phyloP scores from a whole-genome alignment of 768 basidiomycete genomes.

The Boletus sp. region DNA sequence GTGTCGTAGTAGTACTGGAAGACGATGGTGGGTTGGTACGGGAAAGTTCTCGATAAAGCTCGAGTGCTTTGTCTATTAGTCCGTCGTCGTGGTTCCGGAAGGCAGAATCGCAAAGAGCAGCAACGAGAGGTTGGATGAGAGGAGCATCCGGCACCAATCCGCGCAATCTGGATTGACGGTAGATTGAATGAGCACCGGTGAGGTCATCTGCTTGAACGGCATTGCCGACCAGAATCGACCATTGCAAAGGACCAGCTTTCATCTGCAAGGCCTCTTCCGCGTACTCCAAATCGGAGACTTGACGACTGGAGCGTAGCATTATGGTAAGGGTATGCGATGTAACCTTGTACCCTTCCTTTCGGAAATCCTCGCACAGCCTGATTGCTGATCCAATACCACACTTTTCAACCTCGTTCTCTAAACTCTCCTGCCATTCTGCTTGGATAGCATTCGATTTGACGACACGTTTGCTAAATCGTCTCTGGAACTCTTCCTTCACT shows the following conservation, averaged over 20 bases:
- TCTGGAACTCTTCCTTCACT: slow-evolving; percentile 38
- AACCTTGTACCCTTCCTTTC: slow-evolving; percentile 32
- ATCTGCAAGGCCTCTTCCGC: slow-evolving; percentile 42
- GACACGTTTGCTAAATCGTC: slow-evolving; percentile 29
- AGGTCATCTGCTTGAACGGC: slow-evolving; percentile 38
- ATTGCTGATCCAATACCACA: slow-evolving; percentile 36
- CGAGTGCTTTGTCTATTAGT: slow-evolving; percentile 51
- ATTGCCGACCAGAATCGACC: slow-evolving; percentile 56
- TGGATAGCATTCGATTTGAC: slow-evolving; percentile 25
- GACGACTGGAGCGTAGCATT: slow-evolving; percentile 42
- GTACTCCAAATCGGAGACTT: slow-evolving; percentile 39
- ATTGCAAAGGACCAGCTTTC: slow-evolving; percentile 42
- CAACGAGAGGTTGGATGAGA: slow-evolving; percentile 55
- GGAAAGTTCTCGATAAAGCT: slow-evolving; percentile 48
- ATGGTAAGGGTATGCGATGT: slow-evolving; percentile 34
- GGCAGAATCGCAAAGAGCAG: slow-evolving; percentile 41
- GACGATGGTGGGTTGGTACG: slow-evolving; percentile 27
- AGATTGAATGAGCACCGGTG: slow-evolving; percentile 45
- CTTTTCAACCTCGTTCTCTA: slow-evolving; percentile 31
- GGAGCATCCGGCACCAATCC: slow-evolving; percentile 47
- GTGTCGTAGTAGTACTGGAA: slow-evolving; percentile 7
- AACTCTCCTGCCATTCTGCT: slow-evolving; percentile 28
- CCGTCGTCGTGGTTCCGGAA: slow-evolving; percentile 37
- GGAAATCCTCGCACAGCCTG: slow-evolving; percentile 32
- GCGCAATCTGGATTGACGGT: slow-evolving; percentile 40